Conservation (phyloP, 2,329 filamentous ascomycete genomes). For the Reticulascus tulasneorum region DNA sequence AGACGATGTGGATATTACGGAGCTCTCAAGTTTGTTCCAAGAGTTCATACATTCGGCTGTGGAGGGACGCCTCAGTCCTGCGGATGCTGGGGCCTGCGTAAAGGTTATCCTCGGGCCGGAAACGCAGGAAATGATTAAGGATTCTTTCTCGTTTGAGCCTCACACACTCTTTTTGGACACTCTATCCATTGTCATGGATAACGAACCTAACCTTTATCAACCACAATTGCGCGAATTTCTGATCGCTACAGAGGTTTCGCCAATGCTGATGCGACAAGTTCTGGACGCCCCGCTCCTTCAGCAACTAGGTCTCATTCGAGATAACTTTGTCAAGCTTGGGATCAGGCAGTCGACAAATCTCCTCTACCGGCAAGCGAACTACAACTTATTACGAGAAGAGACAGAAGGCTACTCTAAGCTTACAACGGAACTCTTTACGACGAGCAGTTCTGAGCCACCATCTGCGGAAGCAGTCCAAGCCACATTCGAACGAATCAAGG, state of each 20-base stretch:
- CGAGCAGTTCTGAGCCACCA: constrained; percentile 70
- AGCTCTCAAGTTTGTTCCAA: constrained; percentile 72
- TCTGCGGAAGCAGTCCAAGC: constrained; percentile 73
- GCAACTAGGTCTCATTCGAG: constrained; percentile 73
- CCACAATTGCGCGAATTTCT: constrained; percentile 63
- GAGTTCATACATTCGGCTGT: constrained; percentile 77
- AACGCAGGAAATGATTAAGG: constrained; percentile 44
- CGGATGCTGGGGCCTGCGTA: constrained; percentile 67
- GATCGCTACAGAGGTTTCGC: constrained; percentile 66
- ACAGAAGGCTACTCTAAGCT: constrained; percentile 96
- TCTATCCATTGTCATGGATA: constrained; percentile 73
- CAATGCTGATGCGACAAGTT: constrained; percentile 69
- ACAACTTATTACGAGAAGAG: constrained; percentile 92
- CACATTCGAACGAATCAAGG: constrained; percentile 89
- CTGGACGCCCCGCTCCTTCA: constrained; percentile 77
- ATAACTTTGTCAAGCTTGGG: constrained; percentile 78
- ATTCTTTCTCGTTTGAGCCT: constrained; percentile 53
- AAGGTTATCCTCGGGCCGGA: constrained; percentile 67
- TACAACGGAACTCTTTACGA: constrained; percentile 91
- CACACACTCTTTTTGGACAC: constrained; percentile 77
- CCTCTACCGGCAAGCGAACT: constrained; percentile 93
- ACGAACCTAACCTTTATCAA: constrained; percentile 51
- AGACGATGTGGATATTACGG: constrained; percentile 62
- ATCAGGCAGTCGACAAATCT: constrained; percentile 90
- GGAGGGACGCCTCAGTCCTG: constrained; percentile 61